Evolutionary conservation across 192 early-diverging fungal species (phyloP).

Genomic region (Coemansia reversa): DNA sequence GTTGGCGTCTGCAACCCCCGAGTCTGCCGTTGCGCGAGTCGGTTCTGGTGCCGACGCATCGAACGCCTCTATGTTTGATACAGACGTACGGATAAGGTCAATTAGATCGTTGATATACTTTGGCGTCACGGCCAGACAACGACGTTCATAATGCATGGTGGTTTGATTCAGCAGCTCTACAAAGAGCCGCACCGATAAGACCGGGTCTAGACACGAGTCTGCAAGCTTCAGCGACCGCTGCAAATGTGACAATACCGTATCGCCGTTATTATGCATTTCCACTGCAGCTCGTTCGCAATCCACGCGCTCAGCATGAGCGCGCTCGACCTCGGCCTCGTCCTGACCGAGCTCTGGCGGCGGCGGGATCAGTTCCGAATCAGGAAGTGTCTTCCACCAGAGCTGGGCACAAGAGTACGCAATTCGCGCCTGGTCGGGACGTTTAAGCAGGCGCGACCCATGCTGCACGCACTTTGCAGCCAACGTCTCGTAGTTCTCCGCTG

Average conservation of each 20-base stretch:
- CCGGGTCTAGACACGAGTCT: constrained; percentile 87
- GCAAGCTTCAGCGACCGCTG: constrained; percentile 95
- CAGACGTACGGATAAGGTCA: constrained; percentile 82
- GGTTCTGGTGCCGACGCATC: constrained; percentile 57
- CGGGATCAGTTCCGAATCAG: constrained; percentile 48
- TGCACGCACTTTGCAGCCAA: constrained; percentile 88
- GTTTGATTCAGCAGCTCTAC: constrained; percentile 97
- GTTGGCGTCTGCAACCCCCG: constrained; percentile 56
- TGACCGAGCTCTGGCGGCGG: constrained; percentile 49
- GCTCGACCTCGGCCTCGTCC: constrained; percentile 45
- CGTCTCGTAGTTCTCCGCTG: constrained; percentile 91
- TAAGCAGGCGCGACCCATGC: constrained; percentile 86
- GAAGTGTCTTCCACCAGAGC: constrained; percentile 85
- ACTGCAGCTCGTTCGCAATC: constrained; percentile 56
- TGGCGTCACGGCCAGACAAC: constrained; percentile 87
- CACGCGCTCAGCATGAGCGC: constrained; percentile 38
- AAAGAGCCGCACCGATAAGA: constrained; percentile 88
- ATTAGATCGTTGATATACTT: constrained; percentile 94
- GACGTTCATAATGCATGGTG: constrained; percentile 91
- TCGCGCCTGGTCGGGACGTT: constrained; percentile 93
- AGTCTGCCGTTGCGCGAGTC: constrained; percentile 51
- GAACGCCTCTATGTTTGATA: constrained; percentile 70
- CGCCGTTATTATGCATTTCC: constrained; percentile 79
- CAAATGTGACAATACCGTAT: constrained; percentile 84
- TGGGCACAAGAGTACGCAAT: constrained; percentile 80